A percentile compares a stretch with the other conserved stretches of the same genome.
These are phyloP conservation scores for Solanum habrochaites DNA, from an alignment of 257 asterid species.

Conservation along the genomic window DNA sequence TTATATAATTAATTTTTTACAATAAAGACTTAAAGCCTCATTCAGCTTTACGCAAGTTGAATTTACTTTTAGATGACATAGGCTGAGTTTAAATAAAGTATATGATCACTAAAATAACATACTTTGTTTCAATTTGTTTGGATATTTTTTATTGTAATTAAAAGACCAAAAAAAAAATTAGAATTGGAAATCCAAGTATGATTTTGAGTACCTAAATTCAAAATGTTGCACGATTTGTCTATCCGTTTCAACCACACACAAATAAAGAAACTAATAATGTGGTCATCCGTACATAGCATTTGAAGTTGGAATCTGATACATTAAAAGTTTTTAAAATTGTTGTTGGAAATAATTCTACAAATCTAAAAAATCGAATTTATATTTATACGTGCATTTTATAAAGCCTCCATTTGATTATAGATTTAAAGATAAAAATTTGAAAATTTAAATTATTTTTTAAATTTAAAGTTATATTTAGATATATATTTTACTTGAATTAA, in stretches of 20 bases:
- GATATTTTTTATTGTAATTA: neutral
- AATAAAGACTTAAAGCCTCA: too few species aligned
- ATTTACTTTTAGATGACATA: neutral
- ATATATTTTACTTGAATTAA: neutral
- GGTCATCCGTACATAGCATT: neutral
- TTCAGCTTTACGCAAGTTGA: neutral
- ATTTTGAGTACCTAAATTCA: neutral
- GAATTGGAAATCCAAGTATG: neutral
- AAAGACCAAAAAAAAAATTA: neutral
- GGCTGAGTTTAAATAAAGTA: neutral
- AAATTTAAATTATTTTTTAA: too few species aligned
- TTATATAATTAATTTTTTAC: neutral
- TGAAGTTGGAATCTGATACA: neutral
- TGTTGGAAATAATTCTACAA: neutral
- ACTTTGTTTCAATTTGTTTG: neutral
- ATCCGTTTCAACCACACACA: neutral
- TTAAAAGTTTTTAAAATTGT: neutral
- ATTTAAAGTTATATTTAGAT: neutral
- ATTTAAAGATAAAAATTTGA: too few species aligned
- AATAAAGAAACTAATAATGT: neutral
- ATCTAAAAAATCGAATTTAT: too few species aligned
- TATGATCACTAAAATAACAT: neutral
- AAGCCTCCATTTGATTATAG: neutral
- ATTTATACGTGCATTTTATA: too few species aligned
- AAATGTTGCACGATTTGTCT: neutral